Evolutionary conservation across 108 stramenopile genomes (phyloP).

Genomic region (Schizochytrium sp.): DNA sequence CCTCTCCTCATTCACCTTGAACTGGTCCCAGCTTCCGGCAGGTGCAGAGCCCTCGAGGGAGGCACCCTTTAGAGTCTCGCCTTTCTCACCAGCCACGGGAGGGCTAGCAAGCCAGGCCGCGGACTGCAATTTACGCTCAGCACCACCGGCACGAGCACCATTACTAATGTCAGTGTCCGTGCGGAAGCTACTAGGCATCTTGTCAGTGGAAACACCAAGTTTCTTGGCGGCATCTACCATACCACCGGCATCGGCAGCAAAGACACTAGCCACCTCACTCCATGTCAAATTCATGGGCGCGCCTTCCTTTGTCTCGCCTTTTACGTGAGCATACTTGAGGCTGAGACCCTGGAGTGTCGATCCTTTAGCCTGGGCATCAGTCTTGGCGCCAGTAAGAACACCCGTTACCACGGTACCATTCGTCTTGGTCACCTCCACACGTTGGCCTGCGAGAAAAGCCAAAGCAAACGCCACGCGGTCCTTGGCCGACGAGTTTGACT

Average conservation of each 20-base stretch:
- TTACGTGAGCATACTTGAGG: slow-evolving; percentile 3
- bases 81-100: slow-evolving; percentile 2
- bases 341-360: not conserved
- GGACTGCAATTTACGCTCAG: slow-evolving; percentile 9
- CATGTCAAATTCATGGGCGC: not conserved
- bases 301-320: not conserved
- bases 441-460: slow-evolving; percentile 22
- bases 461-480: slow-evolving; percentile 52
- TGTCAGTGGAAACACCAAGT: not conserved
- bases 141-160: slow-evolving; percentile 11
- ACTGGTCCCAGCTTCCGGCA: slow-evolving; percentile 78
- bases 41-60: slow-evolving; percentile 13
- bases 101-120: slow-evolving; percentile 12
- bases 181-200: not conserved
- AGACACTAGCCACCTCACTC: not conserved
- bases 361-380: not conserved
- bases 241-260: slow-evolving; percentile 21
- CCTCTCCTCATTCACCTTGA: slow-evolving; percentile 85
- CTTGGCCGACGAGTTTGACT: not conserved
- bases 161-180: slow-evolving; percentile 54
- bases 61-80: slow-evolving; percentile 6
- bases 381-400: slow-evolving; percentile 19
- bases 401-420: slow-evolving; percentile 38
- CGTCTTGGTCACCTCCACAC: slow-evolving; percentile 9
- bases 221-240: slow-evolving; percentile 44